Conservation (phyloP, 1,284 basidiomycete genomes). For the Neotropicomus parvogracilis region DNA sequence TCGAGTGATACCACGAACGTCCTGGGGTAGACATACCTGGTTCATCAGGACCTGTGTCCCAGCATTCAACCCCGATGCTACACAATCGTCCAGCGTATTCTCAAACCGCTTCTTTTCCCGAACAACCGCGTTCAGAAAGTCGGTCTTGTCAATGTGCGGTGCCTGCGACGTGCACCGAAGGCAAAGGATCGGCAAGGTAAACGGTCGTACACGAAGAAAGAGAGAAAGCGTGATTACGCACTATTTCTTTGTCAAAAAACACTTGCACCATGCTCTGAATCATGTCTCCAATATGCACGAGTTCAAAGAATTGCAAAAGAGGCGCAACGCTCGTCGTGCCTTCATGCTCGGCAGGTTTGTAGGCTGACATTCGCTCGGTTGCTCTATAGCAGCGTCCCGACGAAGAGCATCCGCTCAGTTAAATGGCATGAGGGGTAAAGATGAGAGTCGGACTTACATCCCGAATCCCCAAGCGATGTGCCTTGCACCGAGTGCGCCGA, state of each 20-base stretch:
- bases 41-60: slow-evolving; percentile 96
- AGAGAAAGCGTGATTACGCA: slow-evolving; percentile 30
- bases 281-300: slow-evolving; percentile 95
- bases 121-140: slow-evolving; percentile 92
- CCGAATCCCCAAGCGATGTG: slow-evolving; percentile 87
- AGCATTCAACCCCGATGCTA: slow-evolving; percentile 89
- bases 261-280: slow-evolving; percentile 98
- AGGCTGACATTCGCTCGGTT: slow-evolving; percentile 80
- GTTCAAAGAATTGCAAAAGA: slow-evolving; percentile 93
- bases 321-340: slow-evolving; percentile 82
- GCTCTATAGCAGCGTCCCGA: slow-evolving; percentile 47
- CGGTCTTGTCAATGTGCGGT: slow-evolving; percentile 83
- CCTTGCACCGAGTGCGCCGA: slow-evolving; percentile 73
- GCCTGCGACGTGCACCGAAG: slow-evolving; percentile 45
- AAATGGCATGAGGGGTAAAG: not conserved
- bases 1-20: slow-evolving; percentile 16
- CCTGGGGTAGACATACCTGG: slow-evolving; percentile 50
- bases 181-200: too few relatives aligned
- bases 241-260: slow-evolving; percentile 95
- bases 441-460: slow-evolving; percentile 49
- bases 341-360: slow-evolving; percentile 81
- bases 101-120: slow-evolving; percentile 97
- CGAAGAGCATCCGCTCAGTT: not conserved
- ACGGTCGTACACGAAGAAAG: not conserved
- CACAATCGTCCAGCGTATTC: slow-evolving; percentile 85